Base-by-base conservation (phyloP, 1,284 basidiomycete genomes). In the Pseudozyma hubeiensis region DNA sequence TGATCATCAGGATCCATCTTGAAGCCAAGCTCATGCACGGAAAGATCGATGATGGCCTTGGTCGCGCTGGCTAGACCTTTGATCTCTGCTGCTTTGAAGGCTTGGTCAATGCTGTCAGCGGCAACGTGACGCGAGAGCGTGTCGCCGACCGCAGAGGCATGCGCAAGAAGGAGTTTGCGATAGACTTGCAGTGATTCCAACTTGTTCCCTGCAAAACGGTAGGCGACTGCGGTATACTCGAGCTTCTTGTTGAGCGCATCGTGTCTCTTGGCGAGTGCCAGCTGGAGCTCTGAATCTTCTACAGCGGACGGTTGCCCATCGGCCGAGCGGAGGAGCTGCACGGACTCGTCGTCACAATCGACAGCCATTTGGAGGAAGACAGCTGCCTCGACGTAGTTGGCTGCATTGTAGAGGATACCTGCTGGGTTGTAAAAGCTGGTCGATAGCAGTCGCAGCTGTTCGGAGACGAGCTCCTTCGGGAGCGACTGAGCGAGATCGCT, bases 391-490 rank as follows among this genome's bases (percentile, higher is more conserved):
- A 64, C 78, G 6, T 72, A 68, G 17, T 72, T 75, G 11, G 64
- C 63, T 0, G 77, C 78, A 30, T 84, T 84, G 72, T 84, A 87
- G 7, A 85, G 73, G 37, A 77, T 78, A 16, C 81, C 82, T 7
- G 81, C 86, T 48, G 82, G 69, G 49, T 86, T 86, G 68, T 85
- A 86, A 31, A 82, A 83, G 5, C 79, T 75, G 10, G 64, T 81
- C 4, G 83, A 81, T 33, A 85, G 56, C 16, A 72, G 66, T 1
- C 65, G 63, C 17, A 69, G 52, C 34, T 65, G 59, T 48, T 74
- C 66, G 5, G 65, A 57, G 29, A 64, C n/a, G 0, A 51, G 29
- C 7, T 57, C 52, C 10, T n/a, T 13, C 4, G 59, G 49, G 13
- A 62, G 52, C 6, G 58, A 43, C 16, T 54, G 40, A 2, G 52